Evolutionary conservation across 305 asterid species (phyloP).

Genomic region (Galium porrigens): DNA sequence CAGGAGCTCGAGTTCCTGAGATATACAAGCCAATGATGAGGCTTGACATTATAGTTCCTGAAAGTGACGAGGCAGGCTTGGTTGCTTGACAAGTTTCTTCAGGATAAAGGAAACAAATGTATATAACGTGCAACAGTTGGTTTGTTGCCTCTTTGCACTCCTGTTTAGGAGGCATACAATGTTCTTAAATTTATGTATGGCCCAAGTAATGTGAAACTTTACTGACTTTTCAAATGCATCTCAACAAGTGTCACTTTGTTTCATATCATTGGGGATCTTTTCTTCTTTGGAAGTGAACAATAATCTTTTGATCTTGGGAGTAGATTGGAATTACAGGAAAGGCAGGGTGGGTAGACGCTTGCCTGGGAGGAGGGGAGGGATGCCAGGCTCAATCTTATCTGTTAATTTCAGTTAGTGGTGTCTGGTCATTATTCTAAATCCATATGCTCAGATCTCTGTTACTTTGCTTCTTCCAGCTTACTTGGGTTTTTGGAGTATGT

Average conservation of each 20-base stretch:
- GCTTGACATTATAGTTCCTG: conserved; percentile 62
- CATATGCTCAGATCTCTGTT: too few species aligned
- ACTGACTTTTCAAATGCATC: background rate
- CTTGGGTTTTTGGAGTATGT: background rate
- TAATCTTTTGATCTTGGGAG: background rate
- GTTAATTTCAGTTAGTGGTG: background rate
- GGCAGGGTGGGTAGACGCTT: background rate
- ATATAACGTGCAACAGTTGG: background rate
- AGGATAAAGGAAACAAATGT: background rate
- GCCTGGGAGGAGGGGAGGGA: too few species aligned
- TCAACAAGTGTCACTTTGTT: background rate
- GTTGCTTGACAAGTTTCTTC: conserved; percentile 26
- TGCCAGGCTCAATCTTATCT: background rate
- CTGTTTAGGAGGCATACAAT: background rate
- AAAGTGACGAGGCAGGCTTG: conserved; percentile 45
- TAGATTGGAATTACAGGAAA: background rate
- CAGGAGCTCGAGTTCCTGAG: conserved; percentile 59
- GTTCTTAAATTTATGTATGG: conserved; percentile 4
- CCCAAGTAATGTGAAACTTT: background rate
- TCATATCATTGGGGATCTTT: background rate
- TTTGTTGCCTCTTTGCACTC: background rate
- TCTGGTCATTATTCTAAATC: background rate
- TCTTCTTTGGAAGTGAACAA: background rate
- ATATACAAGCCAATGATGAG: conserved; percentile 78
- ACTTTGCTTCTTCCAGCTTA: background rate